Base-by-base conservation (phyloP, 2,329 filamentous ascomycete genomes). In the Aspergillus cejpii region DNA sequence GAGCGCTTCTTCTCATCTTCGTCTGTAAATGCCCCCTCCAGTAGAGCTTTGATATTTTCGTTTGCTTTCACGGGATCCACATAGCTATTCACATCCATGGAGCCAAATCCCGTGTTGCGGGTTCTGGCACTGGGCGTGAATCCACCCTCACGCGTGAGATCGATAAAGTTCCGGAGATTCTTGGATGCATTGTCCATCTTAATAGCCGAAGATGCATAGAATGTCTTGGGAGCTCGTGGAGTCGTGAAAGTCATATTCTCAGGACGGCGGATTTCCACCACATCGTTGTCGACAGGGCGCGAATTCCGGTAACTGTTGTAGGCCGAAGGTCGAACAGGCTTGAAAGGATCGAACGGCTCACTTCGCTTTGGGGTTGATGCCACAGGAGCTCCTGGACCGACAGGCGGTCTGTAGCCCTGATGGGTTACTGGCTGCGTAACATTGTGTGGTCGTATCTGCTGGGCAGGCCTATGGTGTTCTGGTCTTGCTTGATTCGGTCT, bases 71-170 rank as follows among this genome's bases (percentile, higher is more conserved):
- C 69, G 1, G 67, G 58, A 47, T 75, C 72, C 19, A 75, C 63
- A 52, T 74, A 75, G 1, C 71, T 72, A 54, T 74, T 72, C 8
- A 75, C 71, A 53, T 82, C 79, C 12, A 71, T 66, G 0, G 74
- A 69, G 3, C 76, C 76, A 54, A 80, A 80, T 5, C 67, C 66
- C 21, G 74, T 69, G 26, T 73, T 64, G 11, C 66, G 63, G 19
- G 64, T 61, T 2, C 62, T 68, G n/a, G 62, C 66, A 52, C 75
- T 74, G 2, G 72, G 71, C 43, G 76, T 68, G 44, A 74, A 74
- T 7, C 65, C 63, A 47, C 74, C 68, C 17, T 73, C 60, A 6
- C 58, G 55, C 1, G 74, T 77, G 14, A 78, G 60, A 52, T 79
- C 74, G 17, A 79, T 64, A 21, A 73, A 72, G 36, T 63, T 70